Conservation (phyloP, 495 filamentous ascomycete genomes). For the Xylaria sp. region DNA sequence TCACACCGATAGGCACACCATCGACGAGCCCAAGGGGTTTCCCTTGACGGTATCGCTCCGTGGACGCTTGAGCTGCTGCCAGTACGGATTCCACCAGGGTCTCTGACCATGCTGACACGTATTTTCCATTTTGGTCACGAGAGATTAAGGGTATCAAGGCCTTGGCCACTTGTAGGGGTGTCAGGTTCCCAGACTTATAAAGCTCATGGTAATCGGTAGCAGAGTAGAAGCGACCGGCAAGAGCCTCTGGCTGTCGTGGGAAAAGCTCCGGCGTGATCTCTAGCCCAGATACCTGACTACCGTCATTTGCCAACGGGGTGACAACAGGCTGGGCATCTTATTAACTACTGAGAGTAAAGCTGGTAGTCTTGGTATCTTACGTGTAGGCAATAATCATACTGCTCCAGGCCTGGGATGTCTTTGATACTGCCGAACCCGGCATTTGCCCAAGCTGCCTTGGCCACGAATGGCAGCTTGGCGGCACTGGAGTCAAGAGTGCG, state of each 20-base stretch:
- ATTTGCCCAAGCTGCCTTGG: conserved; percentile 66
- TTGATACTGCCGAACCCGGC: conserved; percentile 73
- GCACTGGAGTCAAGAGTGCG: conserved; percentile 37
- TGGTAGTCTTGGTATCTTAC: conserved; percentile 27
- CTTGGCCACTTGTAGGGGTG: conserved; percentile 74
- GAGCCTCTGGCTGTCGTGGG: conserved; percentile 43
- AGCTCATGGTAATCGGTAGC: conserved; percentile 77
- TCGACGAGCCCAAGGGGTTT: conserved; percentile 72
- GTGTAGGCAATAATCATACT: conserved; percentile 68
- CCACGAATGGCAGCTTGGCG: conserved; percentile 33
- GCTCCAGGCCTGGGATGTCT: conserved; percentile 62
- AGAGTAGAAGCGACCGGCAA: conserved; percentile 65
- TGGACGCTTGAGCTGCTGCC: conserved; percentile 73
- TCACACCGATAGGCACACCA: conserved; percentile 85
- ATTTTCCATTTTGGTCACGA: conserved; percentile 63
- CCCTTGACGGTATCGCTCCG: conserved; percentile 70
- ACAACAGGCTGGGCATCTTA: conserved; percentile 68
- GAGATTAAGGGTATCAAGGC: conserved; percentile 73
- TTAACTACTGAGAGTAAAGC: background rate
- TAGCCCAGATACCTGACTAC: conserved; percentile 36
- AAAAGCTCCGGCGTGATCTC: conserved; percentile 46
- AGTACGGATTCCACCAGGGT: conserved; percentile 65
- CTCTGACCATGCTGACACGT: conserved; percentile 70
- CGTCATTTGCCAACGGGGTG: conserved; percentile 61
- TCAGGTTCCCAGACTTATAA: conserved; percentile 71